Evolutionary conservation across 208 protist genomes (phyloP), one percentile per base, ranked within the genome.

Genomic region (Endotrypanum monterogeii): DNA sequence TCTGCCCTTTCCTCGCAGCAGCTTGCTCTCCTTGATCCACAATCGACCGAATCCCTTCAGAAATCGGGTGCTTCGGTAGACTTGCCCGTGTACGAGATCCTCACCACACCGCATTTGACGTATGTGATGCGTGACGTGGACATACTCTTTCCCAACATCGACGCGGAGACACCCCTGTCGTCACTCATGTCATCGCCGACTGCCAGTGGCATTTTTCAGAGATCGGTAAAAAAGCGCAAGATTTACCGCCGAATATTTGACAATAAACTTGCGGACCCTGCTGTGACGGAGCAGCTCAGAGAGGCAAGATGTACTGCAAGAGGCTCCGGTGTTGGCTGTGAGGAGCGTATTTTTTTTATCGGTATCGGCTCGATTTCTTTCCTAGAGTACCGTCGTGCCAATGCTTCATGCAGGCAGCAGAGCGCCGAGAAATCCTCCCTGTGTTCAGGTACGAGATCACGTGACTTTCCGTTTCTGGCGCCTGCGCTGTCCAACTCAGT

Each of bases 71-170:
- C 37, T 50, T 16, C 11, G 18, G 16, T 35, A 23, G 30, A 46
- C 3, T n/a, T 46, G 14, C 79, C 79, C 18, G 79, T 83, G 46
- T 83, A 78, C 55, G 69, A 83, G 28, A 54, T 41, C 11, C 56
- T 83, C 4, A 70, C 79, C 12, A 66, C 68, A 8, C 57, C 79
- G 1, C 79, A 83, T 57, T 72, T 83, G 65, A 83, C 79, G 9
- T 83, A 79, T 52, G 73, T 67, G 3, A 78, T 83, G 79, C 72
- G 79, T 5, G 73, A 78, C 20, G 73, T 79, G 4, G 79, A 83
- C 66, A 30, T 78, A 11, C 73, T 83, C 5, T 78, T 83, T 35
- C 79, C 79, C 8, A 83, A 72, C 67, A 66, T 83, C 30, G 79
- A 83, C n/a, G 23, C 73, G 23, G 46, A 58, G 32, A n/a, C 62